Percentiles rank a stretch among this genome's conserved stretches.
Evolutionary conservation across 495 filamentous ascomycete genomes (phyloP).

Genomic region (Lophium mytilinum): DNA sequence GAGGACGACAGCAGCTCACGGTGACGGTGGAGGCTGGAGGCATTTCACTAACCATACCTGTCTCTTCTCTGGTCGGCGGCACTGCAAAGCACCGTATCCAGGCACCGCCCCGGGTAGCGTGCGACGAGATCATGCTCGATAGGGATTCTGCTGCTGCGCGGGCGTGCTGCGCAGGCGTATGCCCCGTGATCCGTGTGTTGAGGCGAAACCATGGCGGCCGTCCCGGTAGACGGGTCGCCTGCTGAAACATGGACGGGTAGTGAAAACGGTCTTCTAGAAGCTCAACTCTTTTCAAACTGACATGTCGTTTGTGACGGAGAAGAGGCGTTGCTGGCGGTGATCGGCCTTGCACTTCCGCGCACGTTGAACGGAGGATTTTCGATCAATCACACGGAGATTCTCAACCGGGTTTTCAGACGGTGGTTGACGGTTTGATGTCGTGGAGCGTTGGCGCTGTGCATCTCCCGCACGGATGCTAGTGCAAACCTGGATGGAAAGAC

Average conservation of each 20-base stretch:
- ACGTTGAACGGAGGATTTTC: not conserved
- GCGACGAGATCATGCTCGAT: conserved; percentile 4
- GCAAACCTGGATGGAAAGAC: not conserved
- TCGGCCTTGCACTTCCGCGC: not conserved
- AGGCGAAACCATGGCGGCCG: conserved; percentile 3
- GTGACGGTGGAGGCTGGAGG: conserved; percentile 4
- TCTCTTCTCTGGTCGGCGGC: not conserved
- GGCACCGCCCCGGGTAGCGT: conserved; percentile 2
- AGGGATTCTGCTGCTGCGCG: conserved; percentile 8
- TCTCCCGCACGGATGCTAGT: not conserved
- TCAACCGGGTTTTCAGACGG: not conserved
- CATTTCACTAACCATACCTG: not conserved
- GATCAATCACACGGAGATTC: conserved; percentile 7
- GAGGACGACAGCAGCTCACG: not conserved
- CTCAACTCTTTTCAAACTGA: not conserved
- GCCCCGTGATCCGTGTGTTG: conserved; percentile 9
- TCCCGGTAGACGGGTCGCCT: conserved; percentile 3
- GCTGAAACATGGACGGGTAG: conserved; percentile 12
- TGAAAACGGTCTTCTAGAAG: not conserved
- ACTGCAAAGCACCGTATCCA: conserved; percentile 8
- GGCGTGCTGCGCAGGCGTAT: conserved; percentile 18
- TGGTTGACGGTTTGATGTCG: conserved; percentile 15
- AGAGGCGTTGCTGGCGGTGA: not conserved
- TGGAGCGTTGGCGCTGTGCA: conserved; percentile 7
- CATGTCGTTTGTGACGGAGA: not conserved